Percentiles rank a stretch among this genome's conserved stretches.
These are phyloP conservation scores for Aspergillus brunneoviolaceus DNA, from an alignment of 2,329 filamentous ascomycete genomes.

Conservation along the genomic window DNA sequence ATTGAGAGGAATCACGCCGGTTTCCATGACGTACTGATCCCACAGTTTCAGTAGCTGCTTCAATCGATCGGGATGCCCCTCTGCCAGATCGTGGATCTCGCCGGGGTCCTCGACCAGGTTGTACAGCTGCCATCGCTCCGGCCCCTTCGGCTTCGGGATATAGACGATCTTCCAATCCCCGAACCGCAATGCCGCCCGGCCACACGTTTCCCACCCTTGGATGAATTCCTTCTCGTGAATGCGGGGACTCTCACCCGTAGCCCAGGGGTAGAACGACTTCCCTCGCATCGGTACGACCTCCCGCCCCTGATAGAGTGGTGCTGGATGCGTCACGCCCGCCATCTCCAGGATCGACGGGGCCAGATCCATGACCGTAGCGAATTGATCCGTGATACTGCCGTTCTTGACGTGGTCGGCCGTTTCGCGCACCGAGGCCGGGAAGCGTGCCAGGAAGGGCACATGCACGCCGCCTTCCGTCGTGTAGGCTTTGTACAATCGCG, in stretches of 20 bases:
- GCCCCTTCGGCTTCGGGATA: constrained; percentile 56
- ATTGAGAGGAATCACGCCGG: constrained; percentile 59
- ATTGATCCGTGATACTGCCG: constrained; percentile 50
- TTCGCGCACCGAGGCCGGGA: constrained; percentile 30
- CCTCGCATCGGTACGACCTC: constrained; percentile 55
- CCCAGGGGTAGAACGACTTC: constrained; percentile 47
- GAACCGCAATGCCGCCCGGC: constrained; percentile 54
- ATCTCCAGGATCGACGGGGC: constrained; percentile 48
- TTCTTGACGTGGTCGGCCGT: constrained; percentile 23
- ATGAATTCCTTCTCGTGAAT: constrained; percentile 55
- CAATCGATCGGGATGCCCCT: constrained; percentile 45
- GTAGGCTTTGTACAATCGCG: constrained; percentile 51
- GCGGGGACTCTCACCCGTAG: constrained; percentile 31
- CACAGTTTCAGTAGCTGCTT: constrained; percentile 53
- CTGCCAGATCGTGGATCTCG: constrained; percentile 50
- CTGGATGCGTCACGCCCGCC: constrained; percentile 51
- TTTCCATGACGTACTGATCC: constrained; percentile 60
- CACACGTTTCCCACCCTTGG: constrained; percentile 58
- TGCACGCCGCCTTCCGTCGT: constrained; percentile 54
- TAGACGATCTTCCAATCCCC: constrained; percentile 60
- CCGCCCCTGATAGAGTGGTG: constrained; percentile 52
- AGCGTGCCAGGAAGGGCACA: constrained; percentile 53
- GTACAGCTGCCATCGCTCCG: constrained; percentile 59
- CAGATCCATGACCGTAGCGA: constrained; percentile 56
- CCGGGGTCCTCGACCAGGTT: constrained; percentile 54